A percentile compares a stretch with the other conserved stretches of the same genome.
These are phyloP conservation scores for Selaginella moellendorffii DNA, from an alignment of 75 land plant species.

Conservation along the genomic window DNA sequence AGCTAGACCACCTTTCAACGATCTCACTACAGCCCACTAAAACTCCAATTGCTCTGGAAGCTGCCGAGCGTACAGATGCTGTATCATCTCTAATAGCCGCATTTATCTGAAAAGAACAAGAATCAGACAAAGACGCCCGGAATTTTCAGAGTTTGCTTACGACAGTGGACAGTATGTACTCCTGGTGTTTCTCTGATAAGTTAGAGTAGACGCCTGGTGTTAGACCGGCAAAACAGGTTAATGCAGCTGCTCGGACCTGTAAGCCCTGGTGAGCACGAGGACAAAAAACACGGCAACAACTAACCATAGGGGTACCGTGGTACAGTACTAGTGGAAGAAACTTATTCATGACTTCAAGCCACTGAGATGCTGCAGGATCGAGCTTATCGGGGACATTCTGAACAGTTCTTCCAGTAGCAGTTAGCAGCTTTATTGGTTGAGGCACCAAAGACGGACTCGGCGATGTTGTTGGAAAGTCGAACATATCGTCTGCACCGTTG, in stretches of 20 bases:
- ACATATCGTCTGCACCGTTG: background rate
- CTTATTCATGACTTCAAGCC: slow-evolving; percentile 51
- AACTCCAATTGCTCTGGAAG: slow-evolving; percentile 93
- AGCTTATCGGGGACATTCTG: too few relatives aligned
- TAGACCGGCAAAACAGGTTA: slow-evolving; percentile 93
- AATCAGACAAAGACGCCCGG: too few relatives aligned
- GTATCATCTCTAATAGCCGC: slow-evolving; percentile 49
- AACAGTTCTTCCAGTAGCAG: too few relatives aligned
- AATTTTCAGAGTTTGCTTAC: too few relatives aligned
- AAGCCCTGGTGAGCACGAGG: background rate
- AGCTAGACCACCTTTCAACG: slow-evolving; percentile 47
- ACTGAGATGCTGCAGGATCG: slow-evolving; percentile 15
- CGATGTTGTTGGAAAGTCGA: background rate
- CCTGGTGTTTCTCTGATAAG: slow-evolving; percentile 36
- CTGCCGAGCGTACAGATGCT: slow-evolving; percentile 81
- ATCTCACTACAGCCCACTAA: slow-evolving; percentile 55
- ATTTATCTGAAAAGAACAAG: slow-evolving; percentile 25
- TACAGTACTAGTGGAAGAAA: slow-evolving; percentile 36
- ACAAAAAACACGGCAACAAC: slow-evolving; percentile 6
- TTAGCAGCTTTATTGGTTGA: too few relatives aligned
- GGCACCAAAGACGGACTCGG: too few relatives aligned
- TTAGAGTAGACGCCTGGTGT: slow-evolving; percentile 54
- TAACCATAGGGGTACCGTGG: slow-evolving; percentile 58
- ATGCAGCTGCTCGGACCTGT: slow-evolving; percentile 87
- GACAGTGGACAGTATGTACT: slow-evolving; percentile 39